Evolutionary conservation across 495 filamentous ascomycete genomes (phyloP), one percentile per base, ranked within the genome.

Genomic region (Penicillium tannophilum): DNA sequence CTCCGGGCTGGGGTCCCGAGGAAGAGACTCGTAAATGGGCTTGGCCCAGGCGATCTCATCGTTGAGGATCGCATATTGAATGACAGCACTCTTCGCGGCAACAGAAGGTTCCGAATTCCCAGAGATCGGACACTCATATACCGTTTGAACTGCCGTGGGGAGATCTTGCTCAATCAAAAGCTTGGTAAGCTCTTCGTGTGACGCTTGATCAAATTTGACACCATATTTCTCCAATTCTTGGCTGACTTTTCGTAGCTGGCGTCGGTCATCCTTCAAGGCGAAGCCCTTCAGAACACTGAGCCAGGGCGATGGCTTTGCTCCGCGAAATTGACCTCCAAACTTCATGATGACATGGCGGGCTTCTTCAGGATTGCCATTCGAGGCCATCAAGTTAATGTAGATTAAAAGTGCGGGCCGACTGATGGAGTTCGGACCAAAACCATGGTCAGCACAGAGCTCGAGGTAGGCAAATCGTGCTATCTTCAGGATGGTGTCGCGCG

Each of bases 211-310:
- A n/a, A 77, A 74, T 5, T 60, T 67, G 16, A 68, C 56, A 44
- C 67, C 75, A 55, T 69, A 56, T 14, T 69, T 59, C 8, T 72
- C 66, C 19, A 76, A 55, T 19, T 67, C 69, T 20, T 66, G 58
- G 4, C 59, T 58, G 16, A 72, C 62, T 42, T 62, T 63, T 41
- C 58, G 63, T 7, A 79, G 54, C 78, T 64, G 81, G 54, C 61
- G 85, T 75, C 52, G 55, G 54, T 86, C 82, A 10, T 82, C 81
- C 59, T 90, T 85, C 57, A 75, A 74, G 14, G 84, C 85, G 60
- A 93, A 87, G 2, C 91, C 91, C 31, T 75, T 73, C 35, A 94
- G 62, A 6, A 92, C 75, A 12, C 71, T 65, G 3, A 78, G 72
- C 85, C 88, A 92, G n/a, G 81, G 74, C 9, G 74, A 71, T 23